Conservation (phyloP, 257 asterid species). For the Jacaranda copaia region DNA sequence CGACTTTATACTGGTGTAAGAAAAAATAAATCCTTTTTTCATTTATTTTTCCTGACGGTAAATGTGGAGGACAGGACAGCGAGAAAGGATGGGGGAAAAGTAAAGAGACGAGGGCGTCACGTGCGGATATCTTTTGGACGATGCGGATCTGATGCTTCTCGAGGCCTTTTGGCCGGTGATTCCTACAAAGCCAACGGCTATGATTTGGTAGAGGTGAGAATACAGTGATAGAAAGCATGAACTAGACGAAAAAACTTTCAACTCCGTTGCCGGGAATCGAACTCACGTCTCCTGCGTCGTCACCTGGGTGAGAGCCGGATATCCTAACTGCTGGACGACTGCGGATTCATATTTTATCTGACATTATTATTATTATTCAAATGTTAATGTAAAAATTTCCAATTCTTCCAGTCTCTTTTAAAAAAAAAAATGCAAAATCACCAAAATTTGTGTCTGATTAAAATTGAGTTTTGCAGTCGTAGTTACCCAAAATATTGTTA, state of each 20-base stretch:
- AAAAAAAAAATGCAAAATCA: too few species aligned
- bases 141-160: constrained; percentile 35
- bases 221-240: neutral
- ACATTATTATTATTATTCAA: too few species aligned
- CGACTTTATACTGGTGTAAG: constrained; percentile 25
- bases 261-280: constrained; percentile 94
- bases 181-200: constrained; percentile 33
- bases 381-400: too few species aligned
- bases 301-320: constrained; percentile 97
- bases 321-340: constrained; percentile 99
- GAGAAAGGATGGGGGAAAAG: neutral
- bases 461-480: too few species aligned
- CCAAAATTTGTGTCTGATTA: too few species aligned
- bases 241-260: neutral
- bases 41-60: neutral
- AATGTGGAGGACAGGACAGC: neutral
- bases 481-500: too few species aligned
- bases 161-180: constrained; percentile 48
- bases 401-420: too few species aligned
- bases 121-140: constrained; percentile 22
- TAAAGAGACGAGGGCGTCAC: constrained; percentile 29
- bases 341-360: too few species aligned
- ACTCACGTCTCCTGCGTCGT: constrained; percentile 98
- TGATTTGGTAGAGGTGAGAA: constrained; percentile 1
- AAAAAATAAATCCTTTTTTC: neutral